Base-by-base conservation (phyloP, 441 rosid species). In the Erysimum cheiri region DNA sequence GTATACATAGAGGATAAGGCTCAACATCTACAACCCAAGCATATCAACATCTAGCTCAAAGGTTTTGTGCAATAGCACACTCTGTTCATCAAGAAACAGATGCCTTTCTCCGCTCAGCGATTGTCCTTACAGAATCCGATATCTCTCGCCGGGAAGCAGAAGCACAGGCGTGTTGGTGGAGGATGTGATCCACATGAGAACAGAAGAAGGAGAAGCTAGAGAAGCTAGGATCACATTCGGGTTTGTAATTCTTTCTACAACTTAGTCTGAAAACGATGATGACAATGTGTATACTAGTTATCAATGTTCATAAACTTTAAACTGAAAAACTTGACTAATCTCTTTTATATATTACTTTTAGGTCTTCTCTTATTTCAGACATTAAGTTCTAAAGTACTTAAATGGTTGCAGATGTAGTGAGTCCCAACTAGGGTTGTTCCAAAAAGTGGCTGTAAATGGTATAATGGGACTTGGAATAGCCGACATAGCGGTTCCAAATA, bases 381-480 rank as follows among this genome's bases (percentile, higher is more conserved):
- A 10, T 36, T 11, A 36, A 10, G 9, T 36, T 36, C 12, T 8
- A 55, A 36, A 13, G 10, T 28, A 40, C 15, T 12, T 37, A 47
- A 28, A 66, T 53, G 69, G 40, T 44, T 70, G 72, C 88, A 94
- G 98, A 41, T 94, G 98, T 72, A 96, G 97, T 62, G 76, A 69
- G 74, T 69, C 78, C 59, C 92, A 88, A 77, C 80, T 88, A 22
- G 97, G 98, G 73, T 69, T 87, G 3, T 93, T 94, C 77, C 40
- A 90, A 75, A 48, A 75, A 35, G 83, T 73, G 2, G 96, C 98
- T 68, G 91, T 88, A 9, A 94, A 94, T 77, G 98, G 98, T 41
- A 83, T 94, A 14, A 84, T 94, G 72, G 98, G 98, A 31, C 96
- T 94, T 32, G 91, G 90, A 49, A 80, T 91, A 85, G 78, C 69